A percentile compares a stretch with the other conserved stretches of the same genome.
phyloP scores from a whole-genome alignment of 106 monocot species.

The Dactylorhiza incarnata region DNA sequence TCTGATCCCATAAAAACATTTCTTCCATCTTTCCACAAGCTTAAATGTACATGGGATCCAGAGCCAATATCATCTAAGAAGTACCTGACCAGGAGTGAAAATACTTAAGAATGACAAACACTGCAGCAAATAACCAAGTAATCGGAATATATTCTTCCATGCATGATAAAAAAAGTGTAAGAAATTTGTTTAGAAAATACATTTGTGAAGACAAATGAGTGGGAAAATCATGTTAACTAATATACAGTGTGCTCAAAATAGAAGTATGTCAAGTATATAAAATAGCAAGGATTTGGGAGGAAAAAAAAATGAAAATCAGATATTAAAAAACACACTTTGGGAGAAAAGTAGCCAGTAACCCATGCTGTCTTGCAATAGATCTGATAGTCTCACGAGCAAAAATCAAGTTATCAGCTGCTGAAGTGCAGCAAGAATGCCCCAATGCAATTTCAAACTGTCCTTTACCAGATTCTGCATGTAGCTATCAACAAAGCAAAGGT shows the following conservation, averaged over 20 bases:
- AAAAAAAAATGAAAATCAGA: not conserved
- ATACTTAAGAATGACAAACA: not conserved
- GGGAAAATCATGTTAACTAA: not conserved
- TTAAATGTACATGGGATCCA: constrained; percentile 91
- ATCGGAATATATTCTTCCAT: not conserved
- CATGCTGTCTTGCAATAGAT: constrained; percentile 79
- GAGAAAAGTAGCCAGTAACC: constrained; percentile 76
- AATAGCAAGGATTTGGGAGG: not conserved
- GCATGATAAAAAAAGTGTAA: not conserved
- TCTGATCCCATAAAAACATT: constrained; percentile 87
- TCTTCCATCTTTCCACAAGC: constrained; percentile 74
- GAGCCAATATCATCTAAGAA: constrained; percentile 66
- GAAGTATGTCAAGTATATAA: not conserved
- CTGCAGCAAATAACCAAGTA: not conserved
- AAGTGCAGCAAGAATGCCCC: constrained; percentile 41
- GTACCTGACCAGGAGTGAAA: constrained; percentile 29
- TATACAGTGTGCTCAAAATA: not conserved
- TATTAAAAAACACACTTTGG: constrained; percentile 60
- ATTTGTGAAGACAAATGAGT: not conserved
- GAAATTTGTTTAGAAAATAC: not conserved
- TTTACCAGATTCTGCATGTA: constrained; percentile 89
- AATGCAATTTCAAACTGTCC: constrained; percentile 87
- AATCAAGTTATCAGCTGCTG: constrained; percentile 82
- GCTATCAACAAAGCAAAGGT: constrained; percentile 28
- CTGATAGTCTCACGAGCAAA: constrained; percentile 76